Conservation (phyloP, 192 early-diverging fungal species). For the Linnemannia exigua region DNA sequence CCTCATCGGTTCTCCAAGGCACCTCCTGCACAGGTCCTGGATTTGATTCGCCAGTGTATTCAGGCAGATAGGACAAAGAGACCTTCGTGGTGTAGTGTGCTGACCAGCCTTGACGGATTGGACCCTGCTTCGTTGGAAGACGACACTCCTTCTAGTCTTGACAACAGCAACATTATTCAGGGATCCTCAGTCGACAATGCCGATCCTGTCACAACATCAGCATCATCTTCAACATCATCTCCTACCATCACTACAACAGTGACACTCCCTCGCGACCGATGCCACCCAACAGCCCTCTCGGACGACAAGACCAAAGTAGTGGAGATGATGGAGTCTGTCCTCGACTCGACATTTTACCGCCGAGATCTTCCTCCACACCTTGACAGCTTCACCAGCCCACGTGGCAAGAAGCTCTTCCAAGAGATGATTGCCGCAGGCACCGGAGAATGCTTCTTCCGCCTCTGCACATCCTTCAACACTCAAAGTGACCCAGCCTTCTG, state of each 20-base stretch:
- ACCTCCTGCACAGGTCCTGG: not conserved
- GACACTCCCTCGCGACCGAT: not conserved
- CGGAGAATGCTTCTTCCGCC: conserved; percentile 87
- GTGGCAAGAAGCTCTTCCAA: conserved; percentile 82
- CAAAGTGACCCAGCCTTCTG: conserved; percentile 93
- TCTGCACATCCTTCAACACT: conserved; percentile 89
- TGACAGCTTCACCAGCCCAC: conserved; percentile 79
- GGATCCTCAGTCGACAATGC: not conserved
- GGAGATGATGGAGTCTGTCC: conserved; percentile 46
- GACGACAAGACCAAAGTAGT: conserved; percentile 33
- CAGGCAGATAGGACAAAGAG: conserved; percentile 5
- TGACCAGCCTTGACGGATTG: not conserved
- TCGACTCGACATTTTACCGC: conserved; percentile 65
- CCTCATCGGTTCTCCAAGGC: not conserved
- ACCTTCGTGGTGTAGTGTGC: conserved; percentile 30
- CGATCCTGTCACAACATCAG: not conserved
- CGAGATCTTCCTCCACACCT: conserved; percentile 73
- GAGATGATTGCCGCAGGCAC: conserved; percentile 79
- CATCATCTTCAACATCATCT: not conserved
- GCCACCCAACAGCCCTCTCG: not conserved
- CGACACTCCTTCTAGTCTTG: not conserved
- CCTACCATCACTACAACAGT: not conserved
- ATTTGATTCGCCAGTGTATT: conserved; percentile 20
- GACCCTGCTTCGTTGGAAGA: not conserved
- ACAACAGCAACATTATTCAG: not conserved